A percentile compares a stretch with the other conserved stretches of the same genome.
Evolutionary conservation across 2,329 filamentous ascomycete species (phyloP).

Genomic region (Pyrenochaeta sp.): DNA sequence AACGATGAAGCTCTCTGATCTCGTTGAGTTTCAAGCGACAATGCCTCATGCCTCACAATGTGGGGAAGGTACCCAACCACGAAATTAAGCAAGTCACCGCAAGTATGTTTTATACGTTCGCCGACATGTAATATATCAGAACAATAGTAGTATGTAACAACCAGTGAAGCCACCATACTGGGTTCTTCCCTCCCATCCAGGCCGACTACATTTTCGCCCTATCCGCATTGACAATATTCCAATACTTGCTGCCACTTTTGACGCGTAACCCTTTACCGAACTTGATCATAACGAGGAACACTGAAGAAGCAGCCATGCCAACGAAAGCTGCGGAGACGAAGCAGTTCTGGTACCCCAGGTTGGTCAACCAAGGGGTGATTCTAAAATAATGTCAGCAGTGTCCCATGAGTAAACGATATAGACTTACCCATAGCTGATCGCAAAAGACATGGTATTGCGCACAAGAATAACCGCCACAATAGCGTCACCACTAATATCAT

Average conservation of each 20-base stretch:
- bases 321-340: constrained; percentile 56
- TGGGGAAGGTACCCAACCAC: background rate
- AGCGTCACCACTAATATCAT: constrained; percentile 58
- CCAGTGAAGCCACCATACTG: background rate
- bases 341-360: constrained; percentile 54
- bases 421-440: constrained; percentile 57
- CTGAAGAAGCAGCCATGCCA: constrained; percentile 52
- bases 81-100: no score
- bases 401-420: constrained; percentile 1
- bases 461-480: constrained; percentile 61
- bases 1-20: background rate
- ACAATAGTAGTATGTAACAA: background rate
- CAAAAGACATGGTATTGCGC: constrained; percentile 61
- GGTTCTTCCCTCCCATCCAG: background rate
- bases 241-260: constrained; percentile 40
- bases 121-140: background rate
- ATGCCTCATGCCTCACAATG: background rate
- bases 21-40: background rate
- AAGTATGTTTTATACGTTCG: no score
- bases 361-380: constrained; percentile 56
- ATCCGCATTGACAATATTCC: constrained; percentile 39
- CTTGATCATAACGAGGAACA: constrained; percentile 56
- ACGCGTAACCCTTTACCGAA: constrained; percentile 56
- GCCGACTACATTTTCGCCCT: constrained; percentile 6
- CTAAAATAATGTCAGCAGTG: constrained; percentile 9